A percentile compares a stretch with the other conserved stretches of the same genome.
phyloP scores from a whole-genome alignment of 192 early-diverging fungal species.

The Backusella morwellensis region DNA sequence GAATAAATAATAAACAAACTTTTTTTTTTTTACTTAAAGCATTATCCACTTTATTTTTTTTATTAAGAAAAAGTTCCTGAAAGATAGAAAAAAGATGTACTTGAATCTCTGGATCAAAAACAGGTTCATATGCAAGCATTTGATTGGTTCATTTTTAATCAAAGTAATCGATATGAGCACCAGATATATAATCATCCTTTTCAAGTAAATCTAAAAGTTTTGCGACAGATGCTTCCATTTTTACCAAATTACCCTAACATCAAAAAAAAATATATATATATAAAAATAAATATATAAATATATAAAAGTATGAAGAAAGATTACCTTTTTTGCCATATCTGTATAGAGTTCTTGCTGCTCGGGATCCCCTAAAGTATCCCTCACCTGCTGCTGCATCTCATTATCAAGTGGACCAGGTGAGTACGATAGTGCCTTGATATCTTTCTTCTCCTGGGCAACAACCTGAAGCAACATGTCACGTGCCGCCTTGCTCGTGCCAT shows the following conservation, averaged over 20 bases:
- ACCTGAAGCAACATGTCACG: slow-evolving; percentile 73
- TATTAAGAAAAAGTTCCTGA: not conserved
- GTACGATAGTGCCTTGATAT: slow-evolving; percentile 64
- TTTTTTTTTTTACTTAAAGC: not conserved
- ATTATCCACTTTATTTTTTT: not conserved
- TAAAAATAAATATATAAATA: not conserved
- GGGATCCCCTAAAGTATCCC: slow-evolving; percentile 62
- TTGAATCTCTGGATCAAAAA: not conserved
- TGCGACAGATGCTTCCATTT: slow-evolving; percentile 59
- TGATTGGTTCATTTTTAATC: not conserved
- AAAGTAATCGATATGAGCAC: slow-evolving; percentile 71
- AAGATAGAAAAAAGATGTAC: too few relatives aligned
- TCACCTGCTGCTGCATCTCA: slow-evolving; percentile 76
- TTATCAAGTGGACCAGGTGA: slow-evolving; percentile 88
- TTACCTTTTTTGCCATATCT: slow-evolving; percentile 59
- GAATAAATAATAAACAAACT: not conserved
- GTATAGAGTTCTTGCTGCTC: slow-evolving; percentile 62
- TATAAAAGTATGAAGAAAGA: not conserved
- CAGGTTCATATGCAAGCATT: not conserved
- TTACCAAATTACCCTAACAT: slow-evolving; percentile 58
- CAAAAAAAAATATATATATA: not conserved
- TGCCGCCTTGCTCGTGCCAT: slow-evolving; percentile 79
- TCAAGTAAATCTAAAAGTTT: slow-evolving; percentile 63
- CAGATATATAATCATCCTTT: slow-evolving; percentile 55
- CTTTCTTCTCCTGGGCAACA: slow-evolving; percentile 63